phyloP scores from a whole-genome alignment of 2,329 filamentous ascomycete species.

The Neonectria hederae region DNA sequence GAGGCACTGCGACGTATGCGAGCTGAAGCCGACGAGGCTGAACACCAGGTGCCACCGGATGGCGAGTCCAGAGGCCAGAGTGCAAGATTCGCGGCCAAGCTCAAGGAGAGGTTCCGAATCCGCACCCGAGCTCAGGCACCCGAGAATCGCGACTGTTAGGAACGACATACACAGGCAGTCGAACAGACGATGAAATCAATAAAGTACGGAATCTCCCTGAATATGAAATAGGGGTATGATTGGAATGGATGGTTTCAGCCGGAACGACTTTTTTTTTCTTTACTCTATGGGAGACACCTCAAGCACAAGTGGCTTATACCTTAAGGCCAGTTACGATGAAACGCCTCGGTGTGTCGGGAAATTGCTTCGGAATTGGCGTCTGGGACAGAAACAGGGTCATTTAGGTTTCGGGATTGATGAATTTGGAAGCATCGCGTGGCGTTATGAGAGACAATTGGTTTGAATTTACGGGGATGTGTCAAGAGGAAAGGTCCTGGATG shows the following conservation, averaged over 20 bases:
- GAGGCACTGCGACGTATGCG: slow-evolving; percentile 62
- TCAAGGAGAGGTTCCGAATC: slow-evolving; percentile 64
- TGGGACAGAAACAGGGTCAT: slow-evolving; percentile 12
- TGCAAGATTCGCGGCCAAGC: slow-evolving; percentile 57
- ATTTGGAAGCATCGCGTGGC: slow-evolving; percentile 38
- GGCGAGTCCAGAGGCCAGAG: slow-evolving; percentile 52
- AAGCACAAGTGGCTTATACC: background rate
- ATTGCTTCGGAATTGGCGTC: slow-evolving; percentile 31
- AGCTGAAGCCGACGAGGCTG: slow-evolving; percentile 37
- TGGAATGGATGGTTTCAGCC: background rate
- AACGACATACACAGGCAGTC: background rate
- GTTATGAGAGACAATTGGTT: slow-evolving; percentile 29
- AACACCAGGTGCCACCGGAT: slow-evolving; percentile 35
- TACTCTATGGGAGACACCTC: background rate
- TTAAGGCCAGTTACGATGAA: background rate
- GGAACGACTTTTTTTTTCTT: background rate
- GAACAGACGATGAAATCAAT: background rate
- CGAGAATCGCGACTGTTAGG: slow-evolving; percentile 29
- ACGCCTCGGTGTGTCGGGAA: slow-evolving; percentile 3
- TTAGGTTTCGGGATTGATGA: slow-evolving; percentile 24
- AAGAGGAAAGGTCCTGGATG: slow-evolving; percentile 2
- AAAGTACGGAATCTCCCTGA: background rate
- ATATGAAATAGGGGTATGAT: background rate
- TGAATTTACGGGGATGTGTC: slow-evolving; percentile 17
- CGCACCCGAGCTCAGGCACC: slow-evolving; percentile 56